Base-by-base conservation (phyloP, 2,329 filamentous ascomycete genomes). In the Lasiodiplodia gonubiensis region DNA sequence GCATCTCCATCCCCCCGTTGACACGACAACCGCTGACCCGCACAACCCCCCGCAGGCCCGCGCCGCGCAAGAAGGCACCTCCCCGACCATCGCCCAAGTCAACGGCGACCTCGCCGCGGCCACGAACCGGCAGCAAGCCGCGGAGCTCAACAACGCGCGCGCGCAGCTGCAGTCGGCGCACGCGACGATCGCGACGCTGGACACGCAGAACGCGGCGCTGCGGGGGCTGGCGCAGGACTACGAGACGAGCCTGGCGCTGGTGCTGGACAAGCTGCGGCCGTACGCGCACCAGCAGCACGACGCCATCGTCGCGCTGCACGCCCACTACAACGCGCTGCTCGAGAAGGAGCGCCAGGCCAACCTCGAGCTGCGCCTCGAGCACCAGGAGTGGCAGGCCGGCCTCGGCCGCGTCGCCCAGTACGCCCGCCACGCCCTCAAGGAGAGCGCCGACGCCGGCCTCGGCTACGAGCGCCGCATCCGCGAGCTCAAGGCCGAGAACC, bases 361-460 rank as follows among this genome's bases (percentile, higher is more conserved):
- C 51, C 77, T 84, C 69, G 78, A 83, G 64, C 73, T 84, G 64
- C 76, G 83, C 49, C 72, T 84, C 23, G 81, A 81, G 67, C 82
- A 84, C 67, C 79, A 82, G 59, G 79, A 80, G 54, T 85, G 83
- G 82, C 83, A 85, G 71, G 80, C 80, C 3, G 78, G 80, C 1
- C 68, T 84, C 67, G 74, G 77, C 8, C 71, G 81, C 4, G 75
- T 84, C 27, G 80, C 80, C 4, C 80, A 81, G 54, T 78, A 77
- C 35, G 78, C 82, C 14, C 72, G 81, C 27, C 68, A 70, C 14
- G 81, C 82, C 54, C 67, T 82, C 46, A 76, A 75, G 70, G 73
- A 72, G 35, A 74, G 80, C 68, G 77, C 75, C 2, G 79, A 82
- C 37, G 73, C 69, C 1, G 76, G 78, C 54, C 69, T 77, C 69